A percentile compares a stretch with the other conserved stretches of the same genome.
Evolutionary conservation across 768 basidiomycete species (phyloP).

Genomic region (Mrakia blollopis): DNA sequence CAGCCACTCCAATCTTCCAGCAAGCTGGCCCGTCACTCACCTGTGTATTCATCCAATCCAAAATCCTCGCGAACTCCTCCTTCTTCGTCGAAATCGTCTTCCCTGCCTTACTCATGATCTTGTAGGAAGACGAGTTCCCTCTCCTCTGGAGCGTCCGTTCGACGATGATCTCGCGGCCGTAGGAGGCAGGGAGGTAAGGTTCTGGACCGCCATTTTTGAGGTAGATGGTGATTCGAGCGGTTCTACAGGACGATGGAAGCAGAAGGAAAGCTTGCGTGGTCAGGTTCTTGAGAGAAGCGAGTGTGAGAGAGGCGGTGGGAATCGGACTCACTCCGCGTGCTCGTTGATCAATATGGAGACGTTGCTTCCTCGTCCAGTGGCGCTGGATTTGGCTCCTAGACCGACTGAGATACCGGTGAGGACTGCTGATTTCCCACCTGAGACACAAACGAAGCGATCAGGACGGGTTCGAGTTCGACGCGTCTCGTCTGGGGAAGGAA

Average conservation of each 20-base stretch:
- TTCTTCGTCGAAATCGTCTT: slow-evolving; percentile 67
- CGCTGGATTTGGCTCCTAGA: slow-evolving; percentile 81
- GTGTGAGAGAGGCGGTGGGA: background rate
- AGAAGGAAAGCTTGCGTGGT: background rate
- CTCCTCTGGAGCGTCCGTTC: slow-evolving; percentile 74
- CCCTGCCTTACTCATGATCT: slow-evolving; percentile 54
- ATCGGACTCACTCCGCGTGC: slow-evolving; percentile 60
- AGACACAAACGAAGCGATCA: background rate
- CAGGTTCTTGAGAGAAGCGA: background rate
- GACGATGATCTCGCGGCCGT: slow-evolving; percentile 77
- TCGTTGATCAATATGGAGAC: slow-evolving; percentile 80
- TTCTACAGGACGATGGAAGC: slow-evolving; percentile 46
- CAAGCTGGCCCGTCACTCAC: slow-evolving; percentile 27
- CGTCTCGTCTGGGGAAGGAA: background rate
- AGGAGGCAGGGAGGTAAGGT: slow-evolving; percentile 74
- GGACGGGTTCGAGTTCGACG: background rate
- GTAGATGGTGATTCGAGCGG: slow-evolving; percentile 68
- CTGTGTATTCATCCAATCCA: slow-evolving; percentile 93
- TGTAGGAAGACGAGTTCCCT: slow-evolving; percentile 66
- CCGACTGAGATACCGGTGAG: slow-evolving; percentile 88
- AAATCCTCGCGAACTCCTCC: slow-evolving; percentile 79
- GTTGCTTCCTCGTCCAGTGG: slow-evolving; percentile 84
- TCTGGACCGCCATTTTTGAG: slow-evolving; percentile 89
- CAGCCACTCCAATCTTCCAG: too few species aligned
- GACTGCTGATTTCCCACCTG: slow-evolving; percentile 92